Conservation (phyloP, 257 asterid genomes). For the Penstemon newberryi region DNA sequence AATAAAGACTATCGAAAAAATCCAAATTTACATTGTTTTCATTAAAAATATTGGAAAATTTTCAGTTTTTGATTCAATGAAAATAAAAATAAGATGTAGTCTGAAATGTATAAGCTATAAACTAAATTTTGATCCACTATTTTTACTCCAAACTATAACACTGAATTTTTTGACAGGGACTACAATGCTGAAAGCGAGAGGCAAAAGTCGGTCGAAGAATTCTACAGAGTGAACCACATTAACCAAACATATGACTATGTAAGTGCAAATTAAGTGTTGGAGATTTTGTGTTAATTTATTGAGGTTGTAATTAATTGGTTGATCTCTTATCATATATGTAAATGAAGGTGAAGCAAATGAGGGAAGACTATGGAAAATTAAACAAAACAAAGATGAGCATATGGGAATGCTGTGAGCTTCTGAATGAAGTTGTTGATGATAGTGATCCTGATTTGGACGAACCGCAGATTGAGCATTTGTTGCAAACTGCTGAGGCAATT, state of each 20-base stretch:
- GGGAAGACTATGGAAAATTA: conserved; percentile 36
- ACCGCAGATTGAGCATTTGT: conserved; percentile 51
- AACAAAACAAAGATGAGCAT: conserved; percentile 47
- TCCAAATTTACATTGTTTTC: background rate
- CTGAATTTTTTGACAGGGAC: conserved; percentile 38
- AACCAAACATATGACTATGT: conserved; percentile 66
- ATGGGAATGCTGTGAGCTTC: conserved; percentile 57
- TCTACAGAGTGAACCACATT: conserved; percentile 62
- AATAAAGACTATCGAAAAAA: background rate
- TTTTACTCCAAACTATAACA: too few relatives aligned
- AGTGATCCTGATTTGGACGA: conserved; percentile 61
- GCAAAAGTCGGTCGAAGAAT: conserved; percentile 69
- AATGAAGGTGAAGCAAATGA: conserved; percentile 46
- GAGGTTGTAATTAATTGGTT: background rate
- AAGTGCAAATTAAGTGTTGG: conserved; percentile 15
- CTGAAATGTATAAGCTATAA: too few relatives aligned
- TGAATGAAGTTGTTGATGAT: conserved; percentile 47
- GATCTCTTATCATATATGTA: background rate
- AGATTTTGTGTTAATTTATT: background rate
- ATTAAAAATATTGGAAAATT: too few relatives aligned
- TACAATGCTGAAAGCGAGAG: conserved; percentile 62
- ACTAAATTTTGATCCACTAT: too few relatives aligned
- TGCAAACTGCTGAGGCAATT: conserved; percentile 57
- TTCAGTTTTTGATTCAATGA: too few relatives aligned
- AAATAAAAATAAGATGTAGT: too few relatives aligned